Base-by-base conservation (phyloP, 306 rosid species). In the Trifolium dubium region DNA sequence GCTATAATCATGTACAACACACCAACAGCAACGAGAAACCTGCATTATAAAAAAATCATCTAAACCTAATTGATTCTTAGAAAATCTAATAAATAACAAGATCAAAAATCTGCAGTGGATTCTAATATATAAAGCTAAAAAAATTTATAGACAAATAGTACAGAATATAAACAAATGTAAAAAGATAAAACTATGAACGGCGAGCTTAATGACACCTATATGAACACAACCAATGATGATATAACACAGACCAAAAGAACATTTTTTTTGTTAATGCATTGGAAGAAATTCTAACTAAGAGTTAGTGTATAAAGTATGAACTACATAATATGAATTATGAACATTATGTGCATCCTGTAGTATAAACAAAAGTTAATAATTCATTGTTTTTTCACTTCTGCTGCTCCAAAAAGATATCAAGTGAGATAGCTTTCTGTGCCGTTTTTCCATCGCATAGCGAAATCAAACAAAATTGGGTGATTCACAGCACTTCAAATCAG, bases 1-100 rank as follows among this genome's bases (percentile, higher is more conserved):
- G 77, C 71, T 40, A 40, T 19, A 50, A 55, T 77, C 69, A 68
- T 69, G 81, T 49, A 73, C 32, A 71, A 78, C 65, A 85, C 78
- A 79, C 74, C 82, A 49, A 76, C 89, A 80, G 86, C 82, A 68
- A 71, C 79, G 58, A 83, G 67, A 77, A 62, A 87, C 92, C 96
- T 87, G 92, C 96, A 87, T 82, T 40, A 80, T 64, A 76, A 72
- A 82, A 60, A 85, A 80, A 43, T 19, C 81, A 66, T 80, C 89
- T 82, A 86, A 87, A 87, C 88, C 92, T 79, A 85, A 69, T 63
- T 65, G 88, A 79, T 77, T 64, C 88, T 68, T 61, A 62, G 65
- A 32, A 83, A 50, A 66, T 59, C 53, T 64, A 67, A 75, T 67
- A 66, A 74, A 82, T 18, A 85, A 74, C 28, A 67, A 67, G 5